phyloP scores from a whole-genome alignment of 1,284 basidiomycete genomes.

The Cryptococcus sp. region DNA sequence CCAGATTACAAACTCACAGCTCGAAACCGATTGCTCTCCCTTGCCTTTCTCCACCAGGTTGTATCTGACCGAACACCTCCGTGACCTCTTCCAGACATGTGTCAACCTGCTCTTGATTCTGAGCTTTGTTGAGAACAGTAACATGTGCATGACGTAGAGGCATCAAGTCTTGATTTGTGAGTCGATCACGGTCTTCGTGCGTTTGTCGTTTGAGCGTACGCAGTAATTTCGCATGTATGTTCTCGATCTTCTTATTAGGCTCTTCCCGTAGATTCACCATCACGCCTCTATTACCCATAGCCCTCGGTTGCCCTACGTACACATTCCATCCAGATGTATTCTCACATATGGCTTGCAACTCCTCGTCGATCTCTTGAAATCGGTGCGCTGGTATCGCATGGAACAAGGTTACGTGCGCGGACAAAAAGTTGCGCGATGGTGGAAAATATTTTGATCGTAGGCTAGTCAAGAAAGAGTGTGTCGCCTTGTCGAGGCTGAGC shows the following conservation, averaged over 20 bases:
- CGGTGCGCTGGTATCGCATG: conserved; percentile 37
- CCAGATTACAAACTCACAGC: conserved; percentile 5
- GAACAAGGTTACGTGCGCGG: conserved; percentile 37
- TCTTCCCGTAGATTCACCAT: conserved; percentile 27
- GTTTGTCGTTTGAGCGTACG: conserved; percentile 18
- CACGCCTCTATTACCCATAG: conserved; percentile 36
- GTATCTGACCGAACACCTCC: conserved; percentile 9
- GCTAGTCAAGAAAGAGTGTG: conserved; percentile 26
- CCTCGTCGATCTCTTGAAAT: conserved; percentile 20
- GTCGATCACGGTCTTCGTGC: conserved; percentile 18
- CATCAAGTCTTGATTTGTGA: conserved; percentile 33
- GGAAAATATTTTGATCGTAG: conserved; percentile 37
- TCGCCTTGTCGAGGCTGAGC: conserved; percentile 27
- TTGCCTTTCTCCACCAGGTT: conserved; percentile 3
- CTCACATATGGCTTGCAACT: conserved; percentile 16
- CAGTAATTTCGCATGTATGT: conserved; percentile 22
- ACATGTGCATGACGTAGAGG: conserved; percentile 32
- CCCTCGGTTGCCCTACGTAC: conserved; percentile 27
- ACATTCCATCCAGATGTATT: conserved; percentile 27
- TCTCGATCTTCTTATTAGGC: conserved; percentile 23
- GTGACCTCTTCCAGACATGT: conserved; percentile 12
- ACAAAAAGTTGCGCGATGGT: conserved; percentile 28
- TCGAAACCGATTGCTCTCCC: conserved; percentile 17
- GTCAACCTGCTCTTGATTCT: conserved; percentile 13
- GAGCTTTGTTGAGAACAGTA: conserved; percentile 22